Base-by-base conservation (phyloP, 2,329 filamentous ascomycete species). In the Fonsecaea nubica region DNA sequence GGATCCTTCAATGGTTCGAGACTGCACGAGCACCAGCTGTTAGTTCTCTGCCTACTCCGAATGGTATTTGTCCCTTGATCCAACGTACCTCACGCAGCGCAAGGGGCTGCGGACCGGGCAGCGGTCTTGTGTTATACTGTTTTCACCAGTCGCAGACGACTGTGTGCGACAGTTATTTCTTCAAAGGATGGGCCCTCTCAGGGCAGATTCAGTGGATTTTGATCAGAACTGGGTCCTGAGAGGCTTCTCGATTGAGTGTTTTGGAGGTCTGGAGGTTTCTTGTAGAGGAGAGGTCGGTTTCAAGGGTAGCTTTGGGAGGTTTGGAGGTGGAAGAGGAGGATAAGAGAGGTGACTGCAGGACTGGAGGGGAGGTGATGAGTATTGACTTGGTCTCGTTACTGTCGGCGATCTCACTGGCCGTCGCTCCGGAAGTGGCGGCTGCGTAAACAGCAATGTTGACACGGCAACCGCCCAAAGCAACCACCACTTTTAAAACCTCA, bases 91-190 rank as follows among this genome's bases (percentile, higher is more conserved):
- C 89, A 89, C 89, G 89, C 89, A 92, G 88, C 86, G 88, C 89
- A 90, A 91, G 89, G 89, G 65, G 88, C 89, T 87, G 85, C 86
- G 66, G 87, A 90, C 89, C 90, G 90, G 90, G 90, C 89, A 84
- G 81, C 80, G 77, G 77, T 80, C 66, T 67, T 66, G 35, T 58
- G 52, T 66, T 62, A 57, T 68, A 48, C 62, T 36, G 53, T 42
- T 63, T 64, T 63, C 65, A 69, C 68, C 72, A 73, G 72, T 71
- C 71, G 70, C 71, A 71, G 72, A 58, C 12, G 50, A 50, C 38
- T 61, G 58, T 67, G 67, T 54, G 59, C 66, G 63, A 69, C 66
- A 59, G 21, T 70, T 18, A 4, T 50, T 61, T 65, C 32, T 60
- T 50, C 62, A 40, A 50, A 65, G 63, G 65, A 69, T 63, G 56